Conservation (phyloP, 169 alveolate genomes). For the Theileria orientalis region DNA sequence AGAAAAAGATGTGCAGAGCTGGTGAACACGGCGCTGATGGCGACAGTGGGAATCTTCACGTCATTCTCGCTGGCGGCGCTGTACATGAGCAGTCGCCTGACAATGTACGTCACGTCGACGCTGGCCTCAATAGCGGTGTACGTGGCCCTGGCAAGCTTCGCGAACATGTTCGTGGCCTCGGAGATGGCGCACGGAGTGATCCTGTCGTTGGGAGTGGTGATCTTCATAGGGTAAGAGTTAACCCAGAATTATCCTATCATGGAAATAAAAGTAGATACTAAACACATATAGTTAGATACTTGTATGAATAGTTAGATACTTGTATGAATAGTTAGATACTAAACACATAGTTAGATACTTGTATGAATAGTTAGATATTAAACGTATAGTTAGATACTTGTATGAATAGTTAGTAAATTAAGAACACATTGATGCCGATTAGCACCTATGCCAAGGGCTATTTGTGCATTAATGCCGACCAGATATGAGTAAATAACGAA, state of each 20-base stretch:
- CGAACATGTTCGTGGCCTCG: constrained; percentile 48
- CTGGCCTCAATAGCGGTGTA: constrained; percentile 23
- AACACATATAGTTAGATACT: neutral
- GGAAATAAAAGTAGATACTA: neutral
- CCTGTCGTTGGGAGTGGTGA: constrained; percentile 14
- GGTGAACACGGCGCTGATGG: constrained; percentile 44
- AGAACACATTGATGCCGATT: too few species aligned
- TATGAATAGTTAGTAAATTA: neutral
- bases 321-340: neutral
- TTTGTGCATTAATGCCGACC: too few species aligned
- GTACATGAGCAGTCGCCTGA: constrained; percentile 16
- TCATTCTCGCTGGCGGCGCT: constrained; percentile 52
- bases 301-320: too few species aligned
- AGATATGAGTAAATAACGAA: too few species aligned
- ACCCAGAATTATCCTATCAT: neutral
- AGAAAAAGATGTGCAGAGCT: constrained; percentile 23
- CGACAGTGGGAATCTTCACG: constrained; percentile 41
- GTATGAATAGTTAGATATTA: neutral
- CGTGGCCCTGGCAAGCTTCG: constrained; percentile 28
- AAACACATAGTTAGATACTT: too few species aligned
- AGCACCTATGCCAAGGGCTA: too few species aligned
- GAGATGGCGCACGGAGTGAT: constrained; percentile 8
- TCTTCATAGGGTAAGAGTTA: constrained; percentile 54
- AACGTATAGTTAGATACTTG: too few species aligned
- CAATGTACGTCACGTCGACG: constrained; percentile 28